phyloP scores from a whole-genome alignment of 75 land plant genomes.

The Sequoiadendron giganteum region DNA sequence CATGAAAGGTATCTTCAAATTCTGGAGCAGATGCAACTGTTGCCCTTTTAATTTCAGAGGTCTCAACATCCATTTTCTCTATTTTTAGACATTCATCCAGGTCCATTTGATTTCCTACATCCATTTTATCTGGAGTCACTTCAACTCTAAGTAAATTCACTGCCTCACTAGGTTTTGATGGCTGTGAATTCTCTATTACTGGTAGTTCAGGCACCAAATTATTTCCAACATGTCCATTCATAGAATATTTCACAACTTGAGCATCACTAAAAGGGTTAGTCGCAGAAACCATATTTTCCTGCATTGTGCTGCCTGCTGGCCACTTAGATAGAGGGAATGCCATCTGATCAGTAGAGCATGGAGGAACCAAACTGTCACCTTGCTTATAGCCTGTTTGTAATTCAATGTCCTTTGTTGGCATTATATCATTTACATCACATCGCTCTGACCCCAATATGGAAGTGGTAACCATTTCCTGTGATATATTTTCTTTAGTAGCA shows the following conservation, averaged over 20 bases:
- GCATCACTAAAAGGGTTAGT: neutral
- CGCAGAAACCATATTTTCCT: neutral
- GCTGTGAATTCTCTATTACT: neutral
- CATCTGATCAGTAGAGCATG: neutral
- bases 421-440: neutral
- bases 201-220: neutral
- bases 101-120: neutral
- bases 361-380: neutral
- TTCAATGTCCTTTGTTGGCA: neutral
- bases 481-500: neutral
- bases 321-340: neutral
- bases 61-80: neutral
- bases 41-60: neutral
- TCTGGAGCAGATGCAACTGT: neutral
- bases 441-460: neutral
- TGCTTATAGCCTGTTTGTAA: neutral
- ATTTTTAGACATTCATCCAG: neutral
- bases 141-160: neutral
- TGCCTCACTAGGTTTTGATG: neutral
- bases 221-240: neutral
- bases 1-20: slow-evolving; percentile 10
- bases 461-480: neutral
- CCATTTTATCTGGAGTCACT: neutral
- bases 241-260: neutral
- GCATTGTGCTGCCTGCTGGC: neutral